Evolutionary conservation across 371 early-diverging fungal species (phyloP), one percentile per base, ranked within the genome.

Genomic region (Phascolomyces articulosus): DNA sequence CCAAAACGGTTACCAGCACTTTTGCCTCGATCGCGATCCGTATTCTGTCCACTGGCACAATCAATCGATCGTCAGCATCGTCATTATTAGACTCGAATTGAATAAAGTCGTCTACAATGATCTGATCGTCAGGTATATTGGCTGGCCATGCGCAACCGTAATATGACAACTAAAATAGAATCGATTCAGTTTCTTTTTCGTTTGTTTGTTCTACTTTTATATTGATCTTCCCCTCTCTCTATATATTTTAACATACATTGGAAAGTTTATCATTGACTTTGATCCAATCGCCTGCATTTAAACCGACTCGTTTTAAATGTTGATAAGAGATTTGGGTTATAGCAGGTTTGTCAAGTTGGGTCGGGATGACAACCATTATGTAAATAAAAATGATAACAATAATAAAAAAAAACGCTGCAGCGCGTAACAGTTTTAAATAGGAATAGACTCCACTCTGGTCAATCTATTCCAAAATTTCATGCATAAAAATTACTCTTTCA

Each of bases 101-200:
- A 26, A 68, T 64, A 49, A 55, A 67, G 29, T 62, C 29, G 34
- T 69, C 65, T 18, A 58, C 21, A 28, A 66, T 16, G 10, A 71
- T 44, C 2, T 65, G 68, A 47, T 71, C 58, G 4, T 55, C 40
- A 0, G 68, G 55, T 3, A 67, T 60, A 20, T 67, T 24, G 8
- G 74, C 53, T 20, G 80, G 80, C 73, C 73, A 75, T 16, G 75
- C 23, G 28, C 70, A 49, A 56, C 75, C 73, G 64, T 67, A 75
- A 40, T 73, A 74, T 48, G 38, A 49, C 64, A 64, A 47, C 29
- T 49, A 58, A 58, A 34, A 31, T 27, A 18, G 29, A 54, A 21
- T 31, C 24, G 31, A 16, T 18, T 9, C 29, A 3, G 26, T 23
- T 29, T 20, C 24, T 51, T 20, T 58, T 31, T 41, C 9, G 24